Conservation (phyloP, 2,329 filamentous ascomycete genomes). For the Fusarium sarcochroum region DNA sequence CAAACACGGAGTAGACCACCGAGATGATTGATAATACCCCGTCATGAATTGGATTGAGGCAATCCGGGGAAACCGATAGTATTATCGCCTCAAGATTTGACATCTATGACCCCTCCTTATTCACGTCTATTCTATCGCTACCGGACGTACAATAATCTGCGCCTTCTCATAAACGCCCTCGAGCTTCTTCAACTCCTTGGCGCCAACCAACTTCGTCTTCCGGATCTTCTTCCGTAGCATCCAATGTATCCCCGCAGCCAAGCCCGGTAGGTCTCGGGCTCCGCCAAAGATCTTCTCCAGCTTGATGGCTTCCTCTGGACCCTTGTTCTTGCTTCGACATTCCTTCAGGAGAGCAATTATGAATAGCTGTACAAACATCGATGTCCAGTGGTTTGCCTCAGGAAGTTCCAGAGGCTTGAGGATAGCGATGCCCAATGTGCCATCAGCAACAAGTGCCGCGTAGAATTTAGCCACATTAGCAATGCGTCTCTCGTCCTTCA, state of each 20-base stretch:
- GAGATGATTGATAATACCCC: conserved; percentile 12
- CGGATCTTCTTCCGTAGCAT: conserved; percentile 83
- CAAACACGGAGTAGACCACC: conserved; percentile 14
- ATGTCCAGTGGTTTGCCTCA: conserved; percentile 82
- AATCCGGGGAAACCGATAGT: background rate
- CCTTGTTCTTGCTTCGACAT: conserved; percentile 62
- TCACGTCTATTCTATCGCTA: conserved; percentile 25
- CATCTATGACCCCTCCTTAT: background rate
- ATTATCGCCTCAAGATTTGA: conserved; percentile 4
- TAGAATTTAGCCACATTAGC: conserved; percentile 69
- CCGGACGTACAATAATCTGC: conserved; percentile 48
- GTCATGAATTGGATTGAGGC: conserved; percentile 2
- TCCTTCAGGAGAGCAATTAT: conserved; percentile 82
- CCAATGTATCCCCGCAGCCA: conserved; percentile 82
- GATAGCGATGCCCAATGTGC: conserved; percentile 62
- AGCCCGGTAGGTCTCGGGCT: conserved; percentile 73
- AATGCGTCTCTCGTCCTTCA: conserved; percentile 64
- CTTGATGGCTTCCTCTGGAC: conserved; percentile 65
- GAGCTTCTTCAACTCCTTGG: conserved; percentile 64
- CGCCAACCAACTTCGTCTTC: conserved; percentile 70
- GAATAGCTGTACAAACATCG: conserved; percentile 83
- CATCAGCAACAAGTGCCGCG: conserved; percentile 64
- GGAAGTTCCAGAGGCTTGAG: conserved; percentile 83
- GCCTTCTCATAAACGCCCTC: conserved; percentile 53
- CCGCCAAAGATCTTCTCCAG: conserved; percentile 77